Evolutionary conservation across 108 stramenopile genomes (phyloP), one percentile per base, ranked within the genome.

Genomic region (Cyclotella baltica): DNA sequence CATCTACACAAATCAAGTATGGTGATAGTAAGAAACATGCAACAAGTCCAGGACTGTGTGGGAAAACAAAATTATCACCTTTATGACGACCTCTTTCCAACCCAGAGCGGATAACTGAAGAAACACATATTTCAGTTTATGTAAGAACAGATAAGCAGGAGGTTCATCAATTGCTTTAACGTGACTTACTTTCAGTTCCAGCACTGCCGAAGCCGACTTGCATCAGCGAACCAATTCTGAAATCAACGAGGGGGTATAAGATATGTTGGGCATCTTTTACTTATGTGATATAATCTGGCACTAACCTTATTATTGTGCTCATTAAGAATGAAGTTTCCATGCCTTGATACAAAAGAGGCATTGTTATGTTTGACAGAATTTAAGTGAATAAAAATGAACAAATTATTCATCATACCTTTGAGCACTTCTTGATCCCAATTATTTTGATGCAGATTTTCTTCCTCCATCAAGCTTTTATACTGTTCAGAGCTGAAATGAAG

Each of bases 161-260:
- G n/a, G n/a, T n/a, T n/a, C n/a, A n/a, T n/a, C n/a, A n/a, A n/a
- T n/a, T n/a, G n/a, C n/a, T n/a, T n/a, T n/a, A n/a, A n/a, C n/a
- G n/a, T n/a, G n/a, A n/a, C n/a, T n/a, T n/a, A n/a, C n/a, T 97
- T 68, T 95, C 91, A 15, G 88, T 95, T 9, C 98, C 98, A 34
- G 97, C 98, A 68, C 92, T 92, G 29, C 98, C 98, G 74, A 97
- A 98, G 25, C 97, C 98, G 63, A 98, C 94, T 67, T 95, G 93
- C 93, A 98, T 89, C 67, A 98, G 79, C 18, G 86, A 90, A 27
- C 96, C 97, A 69, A 98, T 97, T 13, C 96, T n/a, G n/a, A n/a
- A n/a, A n/a, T n/a, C n/a, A n/a, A n/a, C n/a, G n/a, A n/a, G n/a
- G n/a, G n/a, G n/a, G n/a, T n/a, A n/a, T n/a, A n/a, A n/a, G n/a